Evolutionary conservation across 805 yeast genomes (phyloP).

Genomic region (Kuraishia capsulata): DNA sequence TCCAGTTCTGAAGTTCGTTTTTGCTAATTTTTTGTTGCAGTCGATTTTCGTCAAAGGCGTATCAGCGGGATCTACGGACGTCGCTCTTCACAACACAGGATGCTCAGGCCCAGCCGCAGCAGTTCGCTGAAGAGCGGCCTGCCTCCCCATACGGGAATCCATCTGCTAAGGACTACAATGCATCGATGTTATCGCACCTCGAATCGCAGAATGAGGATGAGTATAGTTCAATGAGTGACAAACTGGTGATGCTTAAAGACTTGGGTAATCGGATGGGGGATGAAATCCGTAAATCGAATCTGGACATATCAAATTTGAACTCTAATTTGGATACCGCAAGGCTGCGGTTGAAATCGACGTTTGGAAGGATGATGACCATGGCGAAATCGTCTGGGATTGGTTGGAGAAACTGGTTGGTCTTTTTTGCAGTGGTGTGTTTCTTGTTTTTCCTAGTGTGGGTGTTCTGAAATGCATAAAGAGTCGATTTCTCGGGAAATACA

Average conservation of each 20-base stretch:
- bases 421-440: slow-evolving; percentile 33
- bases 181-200: slow-evolving; percentile 44
- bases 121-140: slow-evolving; percentile 16
- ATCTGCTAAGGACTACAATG: slow-evolving; percentile 30
- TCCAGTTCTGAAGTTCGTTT: too few relatives aligned
- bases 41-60: slow-evolving; percentile 20
- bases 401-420: slow-evolving; percentile 50
- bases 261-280: slow-evolving; percentile 53
- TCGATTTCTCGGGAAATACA: neutral
- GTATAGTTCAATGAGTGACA: slow-evolving; percentile 41
- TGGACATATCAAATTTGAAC: slow-evolving; percentile 15
- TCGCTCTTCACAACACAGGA: slow-evolving; percentile 12
- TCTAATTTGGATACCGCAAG: slow-evolving; percentile 24
- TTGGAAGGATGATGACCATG: slow-evolving; percentile 50
- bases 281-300: slow-evolving; percentile 36
- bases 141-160: slow-evolving; percentile 33
- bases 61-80: slow-evolving; percentile 19
- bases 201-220: slow-evolving; percentile 64
- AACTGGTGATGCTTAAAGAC: slow-evolving; percentile 45
- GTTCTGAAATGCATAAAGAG: slow-evolving; percentile 10
- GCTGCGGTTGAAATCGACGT: slow-evolving; percentile 39
- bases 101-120: neutral
- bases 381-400: slow-evolving; percentile 58
- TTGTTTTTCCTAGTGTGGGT: slow-evolving; percentile 35
- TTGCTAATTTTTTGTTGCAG: too few relatives aligned